phyloP scores from a whole-genome alignment of 176 grass and related monocot genomes.

The Tillandsia leiboldiana region DNA sequence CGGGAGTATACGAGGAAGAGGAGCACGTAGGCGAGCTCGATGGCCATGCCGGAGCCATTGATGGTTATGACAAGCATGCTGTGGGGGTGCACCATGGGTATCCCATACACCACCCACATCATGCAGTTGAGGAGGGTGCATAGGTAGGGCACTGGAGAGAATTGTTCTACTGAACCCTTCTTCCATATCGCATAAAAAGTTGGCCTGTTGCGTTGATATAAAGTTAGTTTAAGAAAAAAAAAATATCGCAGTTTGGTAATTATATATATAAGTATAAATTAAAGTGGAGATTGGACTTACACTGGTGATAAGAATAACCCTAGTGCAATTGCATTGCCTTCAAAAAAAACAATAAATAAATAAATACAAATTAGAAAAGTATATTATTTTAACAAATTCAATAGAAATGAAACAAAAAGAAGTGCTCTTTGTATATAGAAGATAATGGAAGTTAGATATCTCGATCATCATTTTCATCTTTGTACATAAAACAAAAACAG shows the following conservation, averaged over 20 bases:
- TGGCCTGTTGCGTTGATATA: constrained; percentile 31
- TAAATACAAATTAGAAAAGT: not conserved
- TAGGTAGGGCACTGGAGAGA: constrained; percentile 78
- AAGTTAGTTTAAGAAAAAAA: not conserved
- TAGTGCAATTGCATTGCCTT: constrained; percentile 87
- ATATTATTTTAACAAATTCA: not conserved
- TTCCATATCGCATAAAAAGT: constrained; percentile 87
- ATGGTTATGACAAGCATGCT: constrained; percentile 95
- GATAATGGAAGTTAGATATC: not conserved
- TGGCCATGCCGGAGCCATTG: constrained; percentile 70
- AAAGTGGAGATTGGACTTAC: constrained; percentile 32
- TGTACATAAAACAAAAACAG: not conserved
- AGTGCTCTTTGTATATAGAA: not conserved
- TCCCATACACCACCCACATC: constrained; percentile 96
- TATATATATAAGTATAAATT: not conserved
- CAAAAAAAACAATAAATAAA: not conserved
- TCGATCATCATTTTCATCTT: no score
- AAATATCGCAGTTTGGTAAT: not conserved
- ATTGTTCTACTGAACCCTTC: constrained; percentile 75
- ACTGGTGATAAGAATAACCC: constrained; percentile 83
- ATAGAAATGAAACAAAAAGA: constrained; percentile 7
- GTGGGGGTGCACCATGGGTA: constrained; percentile 78
- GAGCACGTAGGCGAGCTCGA: constrained; percentile 70
- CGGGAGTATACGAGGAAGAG: constrained; percentile 71
- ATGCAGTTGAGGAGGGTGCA: constrained; percentile 97